Conservation (phyloP, 768 basidiomycete genomes). For the Termitomyces sp. region DNA sequence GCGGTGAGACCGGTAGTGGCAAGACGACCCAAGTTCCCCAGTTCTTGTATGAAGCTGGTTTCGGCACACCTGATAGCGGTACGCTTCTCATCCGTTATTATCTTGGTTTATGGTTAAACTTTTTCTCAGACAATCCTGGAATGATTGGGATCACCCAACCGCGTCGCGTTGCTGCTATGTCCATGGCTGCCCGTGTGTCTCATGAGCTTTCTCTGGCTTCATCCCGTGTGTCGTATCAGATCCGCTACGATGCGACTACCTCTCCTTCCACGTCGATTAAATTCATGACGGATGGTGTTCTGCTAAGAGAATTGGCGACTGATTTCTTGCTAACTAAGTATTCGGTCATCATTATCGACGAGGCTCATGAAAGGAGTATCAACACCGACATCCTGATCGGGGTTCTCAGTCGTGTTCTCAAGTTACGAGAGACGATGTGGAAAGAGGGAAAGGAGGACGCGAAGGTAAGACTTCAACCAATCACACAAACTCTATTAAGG, state of each 20-base stretch:
- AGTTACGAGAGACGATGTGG: constrained; percentile 89
- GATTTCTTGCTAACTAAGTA: constrained; percentile 96
- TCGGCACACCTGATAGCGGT: constrained; percentile 83
- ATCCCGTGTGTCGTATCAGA: constrained; percentile 90
- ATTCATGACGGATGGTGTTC: constrained; percentile 99
- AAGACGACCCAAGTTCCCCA: constrained; percentile 99
- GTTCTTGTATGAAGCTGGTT: constrained; percentile 96
- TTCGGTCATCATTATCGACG: constrained; percentile 93
- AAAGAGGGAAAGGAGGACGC: constrained; percentile 64
- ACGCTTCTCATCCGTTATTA: constrained; percentile 15
- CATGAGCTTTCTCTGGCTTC: constrained; percentile 84
- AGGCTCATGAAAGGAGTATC: constrained; percentile 97
- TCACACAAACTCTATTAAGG: constrained; percentile 5
- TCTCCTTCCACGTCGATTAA: constrained; percentile 91
- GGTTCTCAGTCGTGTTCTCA: constrained; percentile 90
- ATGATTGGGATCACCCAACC: constrained; percentile 99
- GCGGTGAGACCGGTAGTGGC: constrained; percentile 94
- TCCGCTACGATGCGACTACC: constrained; percentile 94
- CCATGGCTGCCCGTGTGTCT: constrained; percentile 92
- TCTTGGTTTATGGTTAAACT: background rate
- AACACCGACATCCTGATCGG: constrained; percentile 98
- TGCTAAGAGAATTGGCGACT: constrained; percentile 86
- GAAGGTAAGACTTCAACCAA: constrained; percentile 46
- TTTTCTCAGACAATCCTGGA: constrained; percentile 79
- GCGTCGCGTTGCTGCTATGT: constrained; percentile 94